Evolutionary conservation across 352 stramenopile genomes (phyloP), one percentile per base, ranked within the genome.

Genomic region (Globisporangium recalcitrans): DNA sequence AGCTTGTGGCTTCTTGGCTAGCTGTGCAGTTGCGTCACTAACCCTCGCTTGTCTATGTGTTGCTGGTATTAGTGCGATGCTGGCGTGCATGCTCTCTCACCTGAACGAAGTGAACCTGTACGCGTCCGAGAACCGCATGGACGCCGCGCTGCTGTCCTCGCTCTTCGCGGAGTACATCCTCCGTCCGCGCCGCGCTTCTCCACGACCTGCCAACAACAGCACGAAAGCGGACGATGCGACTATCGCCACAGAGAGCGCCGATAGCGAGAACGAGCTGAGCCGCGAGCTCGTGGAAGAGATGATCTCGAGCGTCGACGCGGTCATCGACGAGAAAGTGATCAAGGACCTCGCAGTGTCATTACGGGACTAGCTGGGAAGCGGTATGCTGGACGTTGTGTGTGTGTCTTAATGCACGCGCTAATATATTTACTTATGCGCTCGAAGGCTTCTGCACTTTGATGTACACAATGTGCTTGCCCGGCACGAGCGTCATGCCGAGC

Each of bases 61-160:
- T n/a, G n/a, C n/a, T 31, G 2, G 0, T 27, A 32, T 29, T 32
- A 90, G 81, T 38, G 74, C 71, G 7, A 90, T 87, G 75, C 55
- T 93, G 16, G 82, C 77, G 29, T 91, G 80, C 51, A 58, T 93
- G 60, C 76, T 93, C 26, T 89, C 87, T 66, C 84, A 93, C 56
- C 58, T 91, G 54, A 93, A 93, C 67, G 84, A 93, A 62, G 80
- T 93, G 44, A 87, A 82, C 52, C 79, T 76, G 36, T 93, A 93
- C 64, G 70, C 77, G n/a, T 77, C 77, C 27, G 79, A 88, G 64
- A 93, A 93, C 70, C 64, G 59, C 34, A 88, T 93, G 78, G 72
- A 87, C 63, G 80, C 84, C 14, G 63, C 72, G 4, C 51, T 66
- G 44, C 78, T 93, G 13, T 71, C 84, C 2, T 48, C 60, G 21